A percentile compares a stretch with the other conserved stretches of the same genome.
phyloP scores from a whole-genome alignment of 1,284 basidiomycete genomes.

The Cerioporus squamosus region DNA sequence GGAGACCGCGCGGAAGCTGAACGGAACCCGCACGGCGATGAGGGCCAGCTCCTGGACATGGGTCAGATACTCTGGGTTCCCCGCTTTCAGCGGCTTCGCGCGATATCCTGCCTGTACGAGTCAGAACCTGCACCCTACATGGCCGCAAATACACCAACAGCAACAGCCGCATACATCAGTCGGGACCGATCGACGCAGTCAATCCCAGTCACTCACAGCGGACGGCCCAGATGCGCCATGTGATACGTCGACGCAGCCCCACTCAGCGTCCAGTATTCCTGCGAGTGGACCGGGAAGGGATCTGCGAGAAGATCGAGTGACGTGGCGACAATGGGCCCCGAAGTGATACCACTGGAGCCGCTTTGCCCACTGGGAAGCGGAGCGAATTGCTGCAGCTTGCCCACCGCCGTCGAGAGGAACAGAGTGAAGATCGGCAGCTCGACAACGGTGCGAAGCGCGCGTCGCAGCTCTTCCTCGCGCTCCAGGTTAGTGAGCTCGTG shows the following conservation, averaged over 20 bases:
- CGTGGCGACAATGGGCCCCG: neutral
- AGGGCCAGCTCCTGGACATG: conserved; percentile 27
- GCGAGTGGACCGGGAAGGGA: neutral
- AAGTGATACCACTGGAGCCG: neutral
- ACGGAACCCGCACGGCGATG: conserved; percentile 31
- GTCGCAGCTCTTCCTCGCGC: neutral
- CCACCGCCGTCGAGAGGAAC: neutral
- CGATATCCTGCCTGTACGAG: conserved; percentile 19
- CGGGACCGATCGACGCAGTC: no score
- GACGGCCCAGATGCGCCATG: neutral
- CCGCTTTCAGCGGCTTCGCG: neutral
- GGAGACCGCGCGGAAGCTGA: conserved; percentile 31
- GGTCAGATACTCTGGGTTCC: no score
- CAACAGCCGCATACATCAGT: neutral
- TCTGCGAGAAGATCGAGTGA: neutral
- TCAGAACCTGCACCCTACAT: neutral
- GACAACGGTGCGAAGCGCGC: neutral
- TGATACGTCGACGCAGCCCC: neutral
- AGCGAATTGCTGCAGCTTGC: neutral
- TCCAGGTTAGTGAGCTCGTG: neutral
- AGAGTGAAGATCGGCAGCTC: neutral
- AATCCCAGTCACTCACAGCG: neutral
- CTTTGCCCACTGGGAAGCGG: neutral
- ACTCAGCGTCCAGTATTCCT: neutral
- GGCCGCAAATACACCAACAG: conserved; percentile 6